Base-by-base conservation (phyloP, 805 yeast genomes). In the Saturnispora saitoi region DNA sequence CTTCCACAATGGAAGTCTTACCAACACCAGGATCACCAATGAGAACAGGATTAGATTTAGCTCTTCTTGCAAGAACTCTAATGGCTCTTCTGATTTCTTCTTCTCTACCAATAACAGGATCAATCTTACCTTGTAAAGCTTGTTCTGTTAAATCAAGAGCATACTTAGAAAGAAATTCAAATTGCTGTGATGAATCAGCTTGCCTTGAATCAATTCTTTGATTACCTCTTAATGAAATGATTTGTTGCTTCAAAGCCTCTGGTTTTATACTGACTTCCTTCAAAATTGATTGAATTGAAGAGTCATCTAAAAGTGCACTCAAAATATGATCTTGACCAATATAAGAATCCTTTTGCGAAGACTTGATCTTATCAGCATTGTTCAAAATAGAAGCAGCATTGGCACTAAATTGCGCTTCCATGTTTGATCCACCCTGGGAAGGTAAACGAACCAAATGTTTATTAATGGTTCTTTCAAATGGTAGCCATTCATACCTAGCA, bases 21-120 rank as follows among this genome's bases (percentile, higher is more conserved):
- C 99, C 99, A 47, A 93, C 97, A 80, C 99, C 99, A 38, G 99
- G 96, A 61, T 93, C 99, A 75, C 99, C 99, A 60, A 93, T 89
- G 51, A 93, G 70, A 59, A 95, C 93, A 14, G 98, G 96, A 64
- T 93, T 93, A 6, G 97, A 90, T 69, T 93, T 93, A 38, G 95
- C 86, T 70, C 99, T 81, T 71, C 99, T 83, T n/a, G 99, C 90
- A 52, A 93, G 74, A 3, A 93, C 96, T 53, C 98, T 78, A 51
- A 93, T 91, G 30, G 96, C 87, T 56, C 97, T 77, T 70, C 98
- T 79, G 56, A 93, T 93, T 70, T 93, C 99, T 68, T 93, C 99
- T 66, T 93, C 99, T 71, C 99, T 85, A 49, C 99, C 99, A 63
- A 93, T 93, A 40, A 93, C 99, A 3, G 99, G 99, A 67, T 93